Base-by-base conservation (phyloP, 371 early-diverging fungal species). In the Syncephalastrum racemosum region DNA sequence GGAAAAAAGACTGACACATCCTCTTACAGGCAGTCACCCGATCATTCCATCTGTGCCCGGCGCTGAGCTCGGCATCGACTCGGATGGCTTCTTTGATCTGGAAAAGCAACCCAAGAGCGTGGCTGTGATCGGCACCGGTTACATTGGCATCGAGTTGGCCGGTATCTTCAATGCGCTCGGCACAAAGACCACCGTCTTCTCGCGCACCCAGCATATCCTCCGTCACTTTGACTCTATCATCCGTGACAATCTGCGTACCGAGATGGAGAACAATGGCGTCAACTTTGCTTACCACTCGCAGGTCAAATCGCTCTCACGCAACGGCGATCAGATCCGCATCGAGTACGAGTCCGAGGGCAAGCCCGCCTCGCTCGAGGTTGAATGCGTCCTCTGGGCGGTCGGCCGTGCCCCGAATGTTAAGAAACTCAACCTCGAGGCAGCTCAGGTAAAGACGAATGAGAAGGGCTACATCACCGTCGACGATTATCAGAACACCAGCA, bases 71-170 rank as follows among this genome's bases (percentile, higher is more conserved):
- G 92, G 93, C 41, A 91, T 95, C 46, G 88, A 85, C 48, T 90
- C 90, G 53, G 97, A 98, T 71, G 94, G 92, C 14, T 98, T 99
- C 80, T 98, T 98, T 74, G 87, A 90, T 36, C 77, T 99, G 43
- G 88, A 90, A 56, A 53, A 83, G 19, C 86, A 92, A 67, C 99
- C 99, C 39, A 90, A 92, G 70, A 86, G 89, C 62, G 94, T 96
- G 18, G 87, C 90, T 14, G 91, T 93, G 25, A 86, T 92, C 16
- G 94, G 90, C 19, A 82, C 90, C 3, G 92, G 92, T 2, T 79
- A 98, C 70, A 97, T 98, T 67, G 98, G 93, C 39, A 71, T 98
- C 44, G 99, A 99, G 70, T 75, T 98, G 15, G 97, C 97, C 4
- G 96, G 96, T 20, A 90, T 99, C 55, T 93, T 98, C 73, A 79